phyloP scores from a whole-genome alignment of 2,329 filamentous ascomycete species.

The Penicillium sp. region DNA sequence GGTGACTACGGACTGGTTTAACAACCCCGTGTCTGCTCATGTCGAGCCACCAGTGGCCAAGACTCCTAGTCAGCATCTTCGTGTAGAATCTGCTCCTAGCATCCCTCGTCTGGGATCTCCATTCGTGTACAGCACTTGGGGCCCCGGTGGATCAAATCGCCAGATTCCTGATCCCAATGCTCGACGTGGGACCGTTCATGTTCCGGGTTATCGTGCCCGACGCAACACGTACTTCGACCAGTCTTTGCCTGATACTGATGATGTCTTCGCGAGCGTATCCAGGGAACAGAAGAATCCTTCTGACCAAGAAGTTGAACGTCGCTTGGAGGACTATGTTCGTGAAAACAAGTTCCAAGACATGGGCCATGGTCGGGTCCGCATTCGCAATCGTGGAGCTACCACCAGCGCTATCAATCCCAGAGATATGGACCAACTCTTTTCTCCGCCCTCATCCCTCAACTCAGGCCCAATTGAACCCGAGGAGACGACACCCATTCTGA shows the following conservation, averaged over 20 bases:
- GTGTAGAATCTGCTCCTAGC: slow-evolving; percentile 19
- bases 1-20: slow-evolving; percentile 37
- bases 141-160: slow-evolving; percentile 40
- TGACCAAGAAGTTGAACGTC: slow-evolving; percentile 58
- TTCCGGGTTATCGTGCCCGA: slow-evolving; percentile 42
- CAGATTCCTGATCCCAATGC: slow-evolving; percentile 32
- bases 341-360: slow-evolving; percentile 44
- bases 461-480: slow-evolving; percentile 28
- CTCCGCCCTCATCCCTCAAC: slow-evolving; percentile 43
- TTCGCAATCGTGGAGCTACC: slow-evolving; percentile 62
- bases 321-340: slow-evolving; percentile 49
- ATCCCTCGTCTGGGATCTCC: slow-evolving; percentile 48
- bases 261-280: slow-evolving; percentile 38
- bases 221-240: slow-evolving; percentile 57
- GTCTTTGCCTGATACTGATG: slow-evolving; percentile 52
- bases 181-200: slow-evolving; percentile 46
- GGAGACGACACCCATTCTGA: slow-evolving; percentile 21
- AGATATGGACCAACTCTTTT: slow-evolving; percentile 55
- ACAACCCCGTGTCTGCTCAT: slow-evolving; percentile 29
- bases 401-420: slow-evolving; percentile 55
- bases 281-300: slow-evolving; percentile 43
- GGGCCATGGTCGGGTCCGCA: slow-evolving; percentile 56
- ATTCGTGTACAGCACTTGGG: slow-evolving; percentile 51
- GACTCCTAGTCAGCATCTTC: slow-evolving; percentile 13
- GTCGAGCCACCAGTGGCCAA: slow-evolving; percentile 1